A percentile compares a stretch with the other conserved stretches of the same genome.
Conservation (phyloP, 805 yeast species). For the Candida yuanshanica region DNA sequence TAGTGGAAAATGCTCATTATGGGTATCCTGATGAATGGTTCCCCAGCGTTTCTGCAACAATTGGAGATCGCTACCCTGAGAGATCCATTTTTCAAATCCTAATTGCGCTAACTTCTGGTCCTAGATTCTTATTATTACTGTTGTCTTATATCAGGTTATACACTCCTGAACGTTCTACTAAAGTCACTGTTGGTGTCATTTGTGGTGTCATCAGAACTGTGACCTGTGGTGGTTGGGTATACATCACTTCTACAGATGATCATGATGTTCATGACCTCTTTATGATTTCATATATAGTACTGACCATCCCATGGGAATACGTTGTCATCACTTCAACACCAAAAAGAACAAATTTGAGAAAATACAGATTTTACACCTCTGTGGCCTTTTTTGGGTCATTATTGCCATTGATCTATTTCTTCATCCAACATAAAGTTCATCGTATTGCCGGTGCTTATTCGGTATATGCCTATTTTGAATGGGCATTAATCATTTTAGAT, state of each 20-base stretch:
- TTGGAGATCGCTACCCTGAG: conserved; percentile 96
- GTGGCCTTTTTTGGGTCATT: conserved; percentile 62
- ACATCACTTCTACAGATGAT: conserved; percentile 94
- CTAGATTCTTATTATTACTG: conserved; percentile 64
- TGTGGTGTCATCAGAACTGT: conserved; percentile 85
- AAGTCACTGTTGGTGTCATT: conserved; percentile 39
- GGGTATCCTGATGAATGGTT: conserved; percentile 99
- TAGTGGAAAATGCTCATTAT: conserved; percentile 77
- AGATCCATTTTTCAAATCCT: conserved; percentile 85
- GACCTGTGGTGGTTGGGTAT: conserved; percentile 98
- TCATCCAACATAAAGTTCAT: conserved; percentile 89
- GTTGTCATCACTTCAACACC: conserved; percentile 53
- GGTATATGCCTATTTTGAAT: conserved; percentile 88
- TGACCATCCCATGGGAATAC: conserved; percentile 89
- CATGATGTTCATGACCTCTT: conserved; percentile 95
- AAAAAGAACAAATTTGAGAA: conserved; percentile 40
- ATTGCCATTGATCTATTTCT: conserved; percentile 81
- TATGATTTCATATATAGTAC: conserved; percentile 84
- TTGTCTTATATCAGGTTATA: conserved; percentile 46
- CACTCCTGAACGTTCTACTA: conserved; percentile 24
- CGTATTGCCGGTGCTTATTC: conserved; percentile 92
- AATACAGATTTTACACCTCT: conserved; percentile 48
- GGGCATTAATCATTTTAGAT: conserved; percentile 83
- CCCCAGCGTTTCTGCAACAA: conserved; percentile 94
- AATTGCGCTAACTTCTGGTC: conserved; percentile 91